These are phyloP conservation scores for Kwoniella mangroviensis DNA, from an alignment of 768 basidiomycete species.

Conservation along the genomic window DNA sequence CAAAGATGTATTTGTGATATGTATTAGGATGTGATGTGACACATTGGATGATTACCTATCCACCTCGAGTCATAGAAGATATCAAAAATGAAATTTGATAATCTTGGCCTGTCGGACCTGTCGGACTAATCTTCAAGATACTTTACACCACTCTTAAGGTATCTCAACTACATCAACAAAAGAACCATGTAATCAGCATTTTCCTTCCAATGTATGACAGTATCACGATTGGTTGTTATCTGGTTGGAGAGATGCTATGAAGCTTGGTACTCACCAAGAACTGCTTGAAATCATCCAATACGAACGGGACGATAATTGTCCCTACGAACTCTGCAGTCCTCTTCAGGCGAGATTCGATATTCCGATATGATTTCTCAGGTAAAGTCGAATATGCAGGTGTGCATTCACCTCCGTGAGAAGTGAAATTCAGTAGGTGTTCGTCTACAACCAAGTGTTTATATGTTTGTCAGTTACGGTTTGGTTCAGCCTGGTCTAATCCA, in stretches of 20 bases:
- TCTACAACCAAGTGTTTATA: slow-evolving; percentile 20
- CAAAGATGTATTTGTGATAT: not conserved
- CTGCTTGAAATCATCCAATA: slow-evolving; percentile 51
- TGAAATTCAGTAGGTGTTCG: slow-evolving; percentile 41
- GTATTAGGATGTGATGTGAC: not conserved
- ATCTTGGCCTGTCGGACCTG: too few species aligned
- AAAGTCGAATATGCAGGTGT: slow-evolving; percentile 37
- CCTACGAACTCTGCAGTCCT: slow-evolving; percentile 43
- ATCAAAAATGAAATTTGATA: too few species aligned
- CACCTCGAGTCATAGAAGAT: too few species aligned
- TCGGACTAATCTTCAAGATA: slow-evolving; percentile 42
- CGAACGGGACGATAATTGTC: slow-evolving; percentile 40
- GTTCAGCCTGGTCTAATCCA: too few species aligned
- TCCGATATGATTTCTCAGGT: slow-evolving; percentile 27
- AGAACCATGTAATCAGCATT: not conserved
- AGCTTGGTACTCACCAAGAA: slow-evolving; percentile 45
- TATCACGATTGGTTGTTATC: too few species aligned
- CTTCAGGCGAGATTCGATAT: slow-evolving; percentile 32
- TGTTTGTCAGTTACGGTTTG: too few species aligned
- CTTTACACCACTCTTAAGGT: slow-evolving; percentile 43
- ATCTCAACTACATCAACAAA: slow-evolving; percentile 27
- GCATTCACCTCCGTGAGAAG: slow-evolving; percentile 24
- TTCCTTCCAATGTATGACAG: not conserved
- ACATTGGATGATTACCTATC: not conserved
- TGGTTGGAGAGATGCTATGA: not conserved